Conservation (phyloP, 345 rosid species). For the Pistacia atlantica region DNA sequence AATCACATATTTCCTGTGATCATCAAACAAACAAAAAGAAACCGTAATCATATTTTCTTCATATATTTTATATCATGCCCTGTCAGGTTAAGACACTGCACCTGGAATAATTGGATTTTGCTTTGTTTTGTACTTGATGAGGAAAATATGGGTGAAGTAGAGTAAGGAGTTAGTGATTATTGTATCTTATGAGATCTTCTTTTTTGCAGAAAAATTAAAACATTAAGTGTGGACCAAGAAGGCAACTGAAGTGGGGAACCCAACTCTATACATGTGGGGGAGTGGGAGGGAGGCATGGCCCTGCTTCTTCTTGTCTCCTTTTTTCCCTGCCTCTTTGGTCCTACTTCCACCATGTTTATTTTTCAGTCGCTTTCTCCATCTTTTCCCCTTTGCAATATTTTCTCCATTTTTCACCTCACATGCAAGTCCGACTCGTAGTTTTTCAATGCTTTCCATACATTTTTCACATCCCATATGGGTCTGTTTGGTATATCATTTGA, state of each 20-base stretch:
- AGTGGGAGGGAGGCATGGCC: constrained; percentile 28
- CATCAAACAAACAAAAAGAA: constrained; percentile 9
- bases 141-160: neutral
- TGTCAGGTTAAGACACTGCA: constrained; percentile 23
- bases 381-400: neutral
- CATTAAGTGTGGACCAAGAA: constrained; percentile 3
- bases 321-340: constrained; percentile 25
- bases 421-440: too few relatives aligned
- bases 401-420: neutral
- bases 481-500: too few relatives aligned
- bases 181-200: constrained; percentile 12
- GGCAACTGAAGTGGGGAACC: constrained; percentile 6
- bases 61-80: neutral
- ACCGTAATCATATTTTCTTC: neutral
- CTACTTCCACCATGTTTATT: constrained; percentile 21
- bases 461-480: too few relatives aligned
- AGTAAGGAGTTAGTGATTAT: constrained; percentile 16
- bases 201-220: constrained; percentile 1
- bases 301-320: constrained; percentile 37
- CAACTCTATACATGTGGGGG: constrained; percentile 34
- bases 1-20: neutral
- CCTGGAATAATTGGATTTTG: neutral
- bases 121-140: neutral
- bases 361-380: neutral
- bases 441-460: too few relatives aligned